Evolutionary conservation across 805 yeast genomes (phyloP), one percentile per base, ranked within the genome.

Genomic region (Nakazawaea peltata): DNA sequence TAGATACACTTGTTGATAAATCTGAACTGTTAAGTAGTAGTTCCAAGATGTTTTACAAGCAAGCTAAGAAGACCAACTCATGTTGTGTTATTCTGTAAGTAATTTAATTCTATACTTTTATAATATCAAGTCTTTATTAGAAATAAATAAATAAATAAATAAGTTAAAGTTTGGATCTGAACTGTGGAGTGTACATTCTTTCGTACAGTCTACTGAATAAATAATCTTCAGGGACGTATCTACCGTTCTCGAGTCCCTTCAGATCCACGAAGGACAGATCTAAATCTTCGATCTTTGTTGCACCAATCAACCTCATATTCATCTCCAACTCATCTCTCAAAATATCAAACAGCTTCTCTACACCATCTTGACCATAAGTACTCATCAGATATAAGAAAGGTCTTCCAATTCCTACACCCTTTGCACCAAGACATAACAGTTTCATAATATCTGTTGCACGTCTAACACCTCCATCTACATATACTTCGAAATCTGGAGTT

Each of bases 31-130:
- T 92, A 51, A 81, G 92, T 24, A 71, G 84, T 14, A 75, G 88
- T 36, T 83, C 96, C 16, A 77, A 90, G 54, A 86, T 87, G 83
- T 92, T 92, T 57, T 92, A 90, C 67, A 88, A 86, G 55, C 96
- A 90, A 60, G 97, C 98, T 23, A 87, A 92, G 69, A 90, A 88
- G 60, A 79, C 90, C 10, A 86, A 86, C 58, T 82, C 94, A 7
- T 86, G 96, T 63, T 86, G 96, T 64, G 65, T 80, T 16, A 67
- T 85, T 43, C 71, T 80, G 70, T 83, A 62, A 62, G 9, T 28
- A 25, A 25, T 8, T 13, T 11, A 25, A 6, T 8, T 8, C n/a
- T 25, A 8, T 11, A 21, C 8, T 21, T 21, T 11, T 8, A 21
- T 11, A 21, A n/a, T n/a, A n/a, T n/a, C n/a, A n/a, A n/a, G n/a